A percentile compares a stretch with the other conserved stretches of the same genome.
Conservation (phyloP, 139 green algal species). For the Asterochloris erici region DNA sequence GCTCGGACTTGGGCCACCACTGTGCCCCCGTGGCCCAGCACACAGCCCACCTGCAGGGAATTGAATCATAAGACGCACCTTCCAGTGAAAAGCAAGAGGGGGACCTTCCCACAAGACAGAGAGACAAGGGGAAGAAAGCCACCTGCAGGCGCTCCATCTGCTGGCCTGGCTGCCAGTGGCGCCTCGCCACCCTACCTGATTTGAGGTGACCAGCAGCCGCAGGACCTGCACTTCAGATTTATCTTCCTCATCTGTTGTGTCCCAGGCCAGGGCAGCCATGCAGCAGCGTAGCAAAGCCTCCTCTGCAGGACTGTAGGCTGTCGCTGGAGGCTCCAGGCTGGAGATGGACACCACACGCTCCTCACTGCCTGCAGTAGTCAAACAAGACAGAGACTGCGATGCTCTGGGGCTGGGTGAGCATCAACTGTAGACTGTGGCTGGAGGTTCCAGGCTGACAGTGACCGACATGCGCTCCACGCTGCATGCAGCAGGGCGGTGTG, state of each 20-base stretch:
- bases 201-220: slow-evolving; percentile 8
- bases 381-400: neutral
- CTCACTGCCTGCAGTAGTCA: slow-evolving; percentile 3
- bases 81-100: neutral
- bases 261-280: neutral
- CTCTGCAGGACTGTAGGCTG: neutral
- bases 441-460: neutral
- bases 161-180: neutral
- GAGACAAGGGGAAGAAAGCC: neutral
- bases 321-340: neutral
- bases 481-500: neutral
- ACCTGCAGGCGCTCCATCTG: neutral
- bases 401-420: no score
- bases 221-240: neutral
- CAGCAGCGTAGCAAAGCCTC: slow-evolving; percentile 1
- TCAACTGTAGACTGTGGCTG: neutral
- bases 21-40: slow-evolving; percentile 15
- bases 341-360: slow-evolving; percentile 10
- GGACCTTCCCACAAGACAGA: neutral
- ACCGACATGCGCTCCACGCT: neutral
- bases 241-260: neutral
- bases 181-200: neutral
- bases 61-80: neutral
- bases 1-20: slow-evolving; percentile 3
- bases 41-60: slow-evolving; percentile 6